Evolutionary conservation across 169 alveolate genomes (phyloP).

Genomic region (Theileria sp.): DNA sequence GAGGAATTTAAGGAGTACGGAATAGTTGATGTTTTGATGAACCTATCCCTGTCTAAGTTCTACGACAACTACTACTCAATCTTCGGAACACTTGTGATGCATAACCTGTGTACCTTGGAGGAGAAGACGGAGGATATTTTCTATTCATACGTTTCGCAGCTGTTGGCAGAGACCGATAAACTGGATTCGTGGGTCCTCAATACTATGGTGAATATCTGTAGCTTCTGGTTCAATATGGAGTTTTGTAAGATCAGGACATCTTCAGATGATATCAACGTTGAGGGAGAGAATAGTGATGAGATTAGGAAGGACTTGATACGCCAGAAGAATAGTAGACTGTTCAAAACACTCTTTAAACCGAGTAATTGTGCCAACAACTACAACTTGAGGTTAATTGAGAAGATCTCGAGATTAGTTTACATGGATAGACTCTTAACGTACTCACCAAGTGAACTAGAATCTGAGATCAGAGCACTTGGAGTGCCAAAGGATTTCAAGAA

Average conservation of each 20-base stretch:
- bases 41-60: conserved; percentile 32
- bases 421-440: conserved; percentile 44
- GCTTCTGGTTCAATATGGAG: conserved; percentile 62
- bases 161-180: conserved; percentile 13
- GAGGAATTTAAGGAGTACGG: conserved; percentile 38
- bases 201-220: conserved; percentile 16
- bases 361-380: conserved; percentile 9
- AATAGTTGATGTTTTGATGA: conserved; percentile 49
- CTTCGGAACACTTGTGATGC: conserved; percentile 52
- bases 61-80: conserved; percentile 27
- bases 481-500: conserved; percentile 35
- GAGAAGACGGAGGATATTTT: conserved; percentile 33
- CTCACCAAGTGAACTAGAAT: conserved; percentile 45
- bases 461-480: conserved; percentile 22
- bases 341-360: conserved; percentile 31
- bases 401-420: conserved; percentile 49
- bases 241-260: conserved; percentile 55
- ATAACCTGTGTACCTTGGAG: conserved; percentile 47
- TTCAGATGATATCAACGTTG: conserved; percentile 18
- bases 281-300: conserved; percentile 24
- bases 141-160: conserved; percentile 18
- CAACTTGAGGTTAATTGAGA: conserved; percentile 47
- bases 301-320: conserved; percentile 35
- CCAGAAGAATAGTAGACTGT: conserved; percentile 35
- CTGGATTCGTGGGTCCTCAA: conserved; percentile 45